phyloP scores from a whole-genome alignment of 129 eudicot genomes.

The Flaveria bidentis region DNA sequence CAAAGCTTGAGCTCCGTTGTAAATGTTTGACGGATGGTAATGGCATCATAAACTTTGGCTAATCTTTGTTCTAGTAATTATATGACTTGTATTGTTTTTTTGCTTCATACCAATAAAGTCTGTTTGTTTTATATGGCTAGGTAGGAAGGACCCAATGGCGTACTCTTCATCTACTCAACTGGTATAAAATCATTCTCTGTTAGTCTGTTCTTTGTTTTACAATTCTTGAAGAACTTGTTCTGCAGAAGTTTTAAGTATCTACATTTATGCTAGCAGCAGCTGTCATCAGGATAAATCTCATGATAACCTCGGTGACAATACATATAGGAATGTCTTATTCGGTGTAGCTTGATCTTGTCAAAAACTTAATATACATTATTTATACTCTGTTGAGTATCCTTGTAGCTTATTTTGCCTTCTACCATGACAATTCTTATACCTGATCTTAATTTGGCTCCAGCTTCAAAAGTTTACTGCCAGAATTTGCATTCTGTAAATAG shows the following conservation, averaged over 20 bases:
- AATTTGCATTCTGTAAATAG: neutral
- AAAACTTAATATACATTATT: neutral
- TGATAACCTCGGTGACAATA: neutral
- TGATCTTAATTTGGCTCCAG: slow-evolving; percentile 7
- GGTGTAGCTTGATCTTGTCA: slow-evolving; percentile 1
- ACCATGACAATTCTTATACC: neutral
- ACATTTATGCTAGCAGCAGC: neutral
- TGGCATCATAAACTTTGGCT: neutral
- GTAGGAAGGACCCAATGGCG: slow-evolving; percentile 39
- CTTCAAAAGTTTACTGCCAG: neutral
- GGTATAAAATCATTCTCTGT: slow-evolving; percentile 25
- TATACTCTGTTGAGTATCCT: neutral
- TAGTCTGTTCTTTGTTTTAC: neutral
- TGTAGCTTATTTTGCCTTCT: neutral
- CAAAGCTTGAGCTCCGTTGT: neutral
- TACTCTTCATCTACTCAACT: slow-evolving; percentile 32
- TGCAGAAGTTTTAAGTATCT: neutral
- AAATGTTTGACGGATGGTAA: neutral
- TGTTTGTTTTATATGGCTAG: slow-evolving; percentile 22
- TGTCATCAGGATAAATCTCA: neutral
- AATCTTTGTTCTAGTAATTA: neutral
- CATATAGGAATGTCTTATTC: neutral
- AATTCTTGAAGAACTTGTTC: neutral
- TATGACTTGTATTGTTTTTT: neutral
- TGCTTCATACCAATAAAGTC: neutral